These are phyloP conservation scores for Castanospermum australe DNA, from an alignment of 306 rosid species.

Conservation along the genomic window DNA sequence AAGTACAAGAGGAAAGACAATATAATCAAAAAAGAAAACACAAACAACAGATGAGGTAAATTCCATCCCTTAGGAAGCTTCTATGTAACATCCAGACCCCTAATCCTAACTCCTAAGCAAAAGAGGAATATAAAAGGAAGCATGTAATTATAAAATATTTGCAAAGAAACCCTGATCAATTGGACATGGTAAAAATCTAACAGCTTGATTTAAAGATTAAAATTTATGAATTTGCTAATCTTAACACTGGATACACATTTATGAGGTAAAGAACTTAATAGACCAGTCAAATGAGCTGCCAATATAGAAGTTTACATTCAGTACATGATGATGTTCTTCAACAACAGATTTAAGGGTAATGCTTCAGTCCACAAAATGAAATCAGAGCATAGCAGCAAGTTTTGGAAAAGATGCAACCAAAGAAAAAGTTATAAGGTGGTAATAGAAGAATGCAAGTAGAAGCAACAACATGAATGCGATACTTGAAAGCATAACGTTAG, in stretches of 20 bases:
- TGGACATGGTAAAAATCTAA: neutral
- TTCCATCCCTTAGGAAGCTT: neutral
- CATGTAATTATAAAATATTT: neutral
- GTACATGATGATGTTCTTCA: neutral
- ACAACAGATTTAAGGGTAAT: neutral
- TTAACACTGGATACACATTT: neutral
- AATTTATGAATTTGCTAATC: neutral
- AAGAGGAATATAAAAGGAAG: neutral
- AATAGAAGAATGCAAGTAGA: neutral
- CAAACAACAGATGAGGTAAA: neutral
- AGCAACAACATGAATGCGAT: neutral
- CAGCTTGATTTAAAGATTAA: neutral
- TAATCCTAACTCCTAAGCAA: neutral
- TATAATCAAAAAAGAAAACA: neutral
- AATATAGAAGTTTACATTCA: neutral
- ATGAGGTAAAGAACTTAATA: neutral
- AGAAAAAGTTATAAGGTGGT: neutral
- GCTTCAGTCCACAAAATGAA: slow-evolving; percentile 3
- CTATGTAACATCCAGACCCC: neutral
- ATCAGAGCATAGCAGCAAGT: neutral
- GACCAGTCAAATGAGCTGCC: neutral
- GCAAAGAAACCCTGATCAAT: neutral
- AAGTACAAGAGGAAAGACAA: neutral
- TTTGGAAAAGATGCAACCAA: neutral
- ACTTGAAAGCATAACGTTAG: neutral